Conservation (phyloP, 2,329 filamentous ascomycete genomes). For the Mycosphaerella sp. region DNA sequence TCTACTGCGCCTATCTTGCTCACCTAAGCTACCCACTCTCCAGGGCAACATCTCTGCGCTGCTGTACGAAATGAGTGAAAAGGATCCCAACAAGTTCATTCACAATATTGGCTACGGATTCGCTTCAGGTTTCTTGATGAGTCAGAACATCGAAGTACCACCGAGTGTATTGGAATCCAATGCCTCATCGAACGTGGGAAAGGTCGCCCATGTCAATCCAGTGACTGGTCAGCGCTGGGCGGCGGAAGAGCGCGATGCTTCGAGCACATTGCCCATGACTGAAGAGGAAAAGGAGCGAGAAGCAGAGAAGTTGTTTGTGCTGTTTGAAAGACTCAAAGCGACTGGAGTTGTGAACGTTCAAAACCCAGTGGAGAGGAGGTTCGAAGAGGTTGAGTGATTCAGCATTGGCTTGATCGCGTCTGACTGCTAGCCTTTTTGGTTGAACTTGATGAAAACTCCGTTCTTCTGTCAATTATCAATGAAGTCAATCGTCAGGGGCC, state of each 20-base stretch:
- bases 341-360: constrained; percentile 72
- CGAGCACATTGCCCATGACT: constrained; percentile 68
- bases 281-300: constrained; percentile 88
- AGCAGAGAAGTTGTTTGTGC: constrained; percentile 79
- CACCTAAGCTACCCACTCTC: constrained; percentile 63
- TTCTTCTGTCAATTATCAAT: too few species aligned
- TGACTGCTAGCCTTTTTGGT: too few species aligned
- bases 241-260: constrained; percentile 46
- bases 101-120: constrained; percentile 92
- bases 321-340: constrained; percentile 74
- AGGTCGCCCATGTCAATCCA: constrained; percentile 57
- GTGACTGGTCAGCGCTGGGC: constrained; percentile 70
- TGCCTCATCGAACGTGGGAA: constrained; percentile 29
- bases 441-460: too few species aligned
- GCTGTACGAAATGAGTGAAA: constrained; percentile 80
- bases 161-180: constrained; percentile 56
- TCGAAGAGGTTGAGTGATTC: constrained; percentile 54
- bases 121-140: constrained; percentile 82
- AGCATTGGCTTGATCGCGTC: neutral
- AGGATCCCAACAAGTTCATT: constrained; percentile 72
- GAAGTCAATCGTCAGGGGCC: too few species aligned
- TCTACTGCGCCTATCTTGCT: constrained; percentile 71
- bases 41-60: constrained; percentile 70
- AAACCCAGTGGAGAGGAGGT: constrained; percentile 70
- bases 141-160: constrained; percentile 73